phyloP scores from a whole-genome alignment of 352 stramenopile genomes.

The Halophytophthora polymorphica region DNA sequence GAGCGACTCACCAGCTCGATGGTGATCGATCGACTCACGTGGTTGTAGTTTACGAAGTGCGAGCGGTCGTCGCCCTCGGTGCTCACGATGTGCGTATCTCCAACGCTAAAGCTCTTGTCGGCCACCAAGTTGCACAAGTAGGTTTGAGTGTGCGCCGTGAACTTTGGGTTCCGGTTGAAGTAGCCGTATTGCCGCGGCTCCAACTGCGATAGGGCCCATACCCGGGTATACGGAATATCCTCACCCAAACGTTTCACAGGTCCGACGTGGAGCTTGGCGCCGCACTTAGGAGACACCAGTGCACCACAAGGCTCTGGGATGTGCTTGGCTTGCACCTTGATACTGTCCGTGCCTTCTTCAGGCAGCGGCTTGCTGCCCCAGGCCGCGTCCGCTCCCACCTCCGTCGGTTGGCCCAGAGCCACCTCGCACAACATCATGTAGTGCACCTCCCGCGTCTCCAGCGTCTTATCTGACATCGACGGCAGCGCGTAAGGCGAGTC shows the following conservation, averaged over 20 bases:
- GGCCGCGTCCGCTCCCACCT: slow-evolving; percentile 26
- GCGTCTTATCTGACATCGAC: slow-evolving; percentile 18
- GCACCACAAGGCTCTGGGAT: slow-evolving; percentile 42
- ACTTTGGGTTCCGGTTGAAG: slow-evolving; percentile 36
- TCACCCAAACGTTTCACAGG: slow-evolving; percentile 41
- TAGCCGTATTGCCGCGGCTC: slow-evolving; percentile 24
- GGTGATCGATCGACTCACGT: slow-evolving; percentile 26
- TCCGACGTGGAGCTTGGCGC: slow-evolving; percentile 50
- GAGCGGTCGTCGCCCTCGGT: slow-evolving; percentile 26
- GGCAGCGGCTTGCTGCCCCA: slow-evolving; percentile 32
- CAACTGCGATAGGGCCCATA: slow-evolving; percentile 56
- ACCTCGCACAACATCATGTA: slow-evolving; percentile 81
- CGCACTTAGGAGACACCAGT: slow-evolving; percentile 55
- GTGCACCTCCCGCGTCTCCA: slow-evolving; percentile 46
- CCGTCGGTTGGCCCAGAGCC: slow-evolving; percentile 39
- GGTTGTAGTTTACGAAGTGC: slow-evolving; percentile 31
- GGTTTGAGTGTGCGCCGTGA: slow-evolving; percentile 29
- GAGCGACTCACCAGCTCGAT: slow-evolving; percentile 40
- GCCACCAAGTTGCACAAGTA: slow-evolving; percentile 37
- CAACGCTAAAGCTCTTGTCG: slow-evolving; percentile 35
- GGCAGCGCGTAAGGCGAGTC: slow-evolving; percentile 49
- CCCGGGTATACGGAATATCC: slow-evolving; percentile 31
- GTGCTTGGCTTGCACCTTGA: slow-evolving; percentile 48
- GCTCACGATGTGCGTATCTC: slow-evolving; percentile 34
- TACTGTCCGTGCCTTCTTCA: slow-evolving; percentile 52